Evolutionary conservation across 345 rosid species (phyloP).

Genomic region (Murraya paniculata): DNA sequence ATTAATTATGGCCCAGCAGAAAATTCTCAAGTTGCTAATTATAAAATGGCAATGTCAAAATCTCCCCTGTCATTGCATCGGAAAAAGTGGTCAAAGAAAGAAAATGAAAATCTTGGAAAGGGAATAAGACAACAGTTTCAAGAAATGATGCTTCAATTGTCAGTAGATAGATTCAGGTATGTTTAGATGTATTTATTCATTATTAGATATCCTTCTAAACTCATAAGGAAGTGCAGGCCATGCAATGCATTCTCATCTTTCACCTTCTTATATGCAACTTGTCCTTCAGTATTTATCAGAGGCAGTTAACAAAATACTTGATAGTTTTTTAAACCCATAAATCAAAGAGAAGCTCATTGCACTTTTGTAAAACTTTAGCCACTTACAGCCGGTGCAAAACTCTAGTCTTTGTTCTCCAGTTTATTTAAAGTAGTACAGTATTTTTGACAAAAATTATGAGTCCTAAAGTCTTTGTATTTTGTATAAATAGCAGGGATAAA

Average conservation of each 20-base stretch:
- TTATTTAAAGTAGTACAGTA: not conserved
- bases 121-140: conserved; percentile 81
- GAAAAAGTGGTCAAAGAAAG: conserved; percentile 67
- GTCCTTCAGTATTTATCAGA: not conserved
- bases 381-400: not conserved
- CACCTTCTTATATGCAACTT: not conserved
- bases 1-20: conserved; percentile 62
- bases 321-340: not conserved
- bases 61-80: conserved; percentile 52
- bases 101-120: conserved; percentile 65
- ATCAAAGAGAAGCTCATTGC: not conserved
- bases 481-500: not conserved
- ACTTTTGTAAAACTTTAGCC: not conserved
- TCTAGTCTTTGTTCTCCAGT: not conserved
- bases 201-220: conserved; percentile 1
- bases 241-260: not conserved
- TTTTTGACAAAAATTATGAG: not conserved
- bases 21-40: conserved; percentile 63
- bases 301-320: not conserved
- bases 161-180: conserved; percentile 63
- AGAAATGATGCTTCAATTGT: conserved; percentile 53
- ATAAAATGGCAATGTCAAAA: conserved; percentile 47
- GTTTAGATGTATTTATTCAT: not conserved
- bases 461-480: not conserved
- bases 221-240: not conserved